Evolutionary conservation across 495 filamentous ascomycete species (phyloP).

Genomic region (Pseudoneurospora amorphoporcata): DNA sequence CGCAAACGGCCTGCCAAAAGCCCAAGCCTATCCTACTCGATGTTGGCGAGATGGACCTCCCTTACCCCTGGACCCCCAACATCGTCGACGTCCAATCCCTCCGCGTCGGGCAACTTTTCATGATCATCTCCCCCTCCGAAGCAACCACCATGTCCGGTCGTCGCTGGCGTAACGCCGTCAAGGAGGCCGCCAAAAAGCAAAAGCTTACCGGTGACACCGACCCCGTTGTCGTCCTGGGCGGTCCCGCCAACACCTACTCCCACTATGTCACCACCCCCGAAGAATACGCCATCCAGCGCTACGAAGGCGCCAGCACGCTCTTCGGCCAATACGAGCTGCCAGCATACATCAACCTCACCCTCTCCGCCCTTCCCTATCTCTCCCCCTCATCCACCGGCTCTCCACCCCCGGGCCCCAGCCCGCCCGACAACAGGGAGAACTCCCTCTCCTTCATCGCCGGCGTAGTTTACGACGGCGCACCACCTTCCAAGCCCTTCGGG

Average conservation of each 20-base stretch:
- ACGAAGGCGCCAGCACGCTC: constrained; percentile 92
- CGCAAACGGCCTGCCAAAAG: constrained; percentile 67
- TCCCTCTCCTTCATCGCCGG: constrained; percentile 70
- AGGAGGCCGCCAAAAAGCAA: constrained; percentile 32
- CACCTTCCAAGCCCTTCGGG: constrained; percentile 61
- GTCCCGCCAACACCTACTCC: constrained; percentile 86
- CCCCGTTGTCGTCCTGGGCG: constrained; percentile 60
- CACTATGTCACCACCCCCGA: constrained; percentile 88
- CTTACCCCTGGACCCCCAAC: constrained; percentile 85
- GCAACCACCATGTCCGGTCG: constrained; percentile 91
- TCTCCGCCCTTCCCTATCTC: constrained; percentile 61
- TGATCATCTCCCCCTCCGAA: constrained; percentile 79
- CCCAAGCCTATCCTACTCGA: constrained; percentile 87
- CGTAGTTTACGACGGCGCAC: constrained; percentile 66
- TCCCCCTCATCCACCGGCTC: constrained; percentile 34
- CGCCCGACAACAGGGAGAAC: constrained; percentile 66
- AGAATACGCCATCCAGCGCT: constrained; percentile 83
- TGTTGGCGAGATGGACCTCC: constrained; percentile 63
- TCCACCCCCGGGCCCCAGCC: constrained; percentile 50
- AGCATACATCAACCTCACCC: constrained; percentile 78
- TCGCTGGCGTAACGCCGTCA: constrained; percentile 73
- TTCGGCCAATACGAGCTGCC: constrained; percentile 76
- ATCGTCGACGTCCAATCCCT: constrained; percentile 86
- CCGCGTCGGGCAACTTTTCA: constrained; percentile 82
- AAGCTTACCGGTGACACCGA: constrained; percentile 18